A percentile compares a stretch with the other conserved stretches of the same genome.
phyloP scores from a whole-genome alignment of 2,329 filamentous ascomycete genomes.

The Colletotrichum limetticola region DNA sequence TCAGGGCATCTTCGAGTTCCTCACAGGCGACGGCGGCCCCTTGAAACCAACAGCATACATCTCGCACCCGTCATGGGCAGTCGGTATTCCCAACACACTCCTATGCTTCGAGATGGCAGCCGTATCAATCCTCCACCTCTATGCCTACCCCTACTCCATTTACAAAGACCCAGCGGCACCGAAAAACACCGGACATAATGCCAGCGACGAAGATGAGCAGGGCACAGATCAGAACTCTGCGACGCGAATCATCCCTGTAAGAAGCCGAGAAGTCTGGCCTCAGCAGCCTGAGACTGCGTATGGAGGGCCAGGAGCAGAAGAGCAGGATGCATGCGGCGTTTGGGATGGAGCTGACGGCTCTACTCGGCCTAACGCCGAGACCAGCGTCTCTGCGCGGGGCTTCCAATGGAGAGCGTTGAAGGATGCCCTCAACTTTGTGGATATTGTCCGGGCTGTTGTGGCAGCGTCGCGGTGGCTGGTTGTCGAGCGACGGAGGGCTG shows the following conservation, averaged over 20 bases:
- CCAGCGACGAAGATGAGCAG: not conserved
- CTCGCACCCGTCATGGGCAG: slow-evolving; percentile 3
- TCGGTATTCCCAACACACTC: slow-evolving; percentile 5
- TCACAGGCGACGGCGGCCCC: not conserved
- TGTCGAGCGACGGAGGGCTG: not conserved
- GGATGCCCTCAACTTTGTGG: not conserved
- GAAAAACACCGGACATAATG: not conserved
- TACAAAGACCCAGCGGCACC: not conserved
- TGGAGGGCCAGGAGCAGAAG: too few species aligned
- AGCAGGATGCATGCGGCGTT: not conserved
- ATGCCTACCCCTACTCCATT: not conserved
- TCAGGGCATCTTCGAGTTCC: slow-evolving; percentile 12
- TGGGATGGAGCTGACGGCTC: not conserved
- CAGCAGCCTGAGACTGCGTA: not conserved
- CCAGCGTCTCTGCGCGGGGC: not conserved
- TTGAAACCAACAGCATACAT: not conserved
- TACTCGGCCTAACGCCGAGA: not conserved
- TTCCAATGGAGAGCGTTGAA: not conserved
- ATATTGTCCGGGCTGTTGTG: not conserved
- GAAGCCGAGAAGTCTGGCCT: not conserved
- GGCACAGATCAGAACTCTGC: not conserved
- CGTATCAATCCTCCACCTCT: slow-evolving; percentile 3
- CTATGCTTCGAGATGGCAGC: slow-evolving; percentile 18
- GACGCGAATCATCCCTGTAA: not conserved
- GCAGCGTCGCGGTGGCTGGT: not conserved